Base-by-base conservation (phyloP, 2,329 filamentous ascomycete genomes). In the Venturia effusa region DNA sequence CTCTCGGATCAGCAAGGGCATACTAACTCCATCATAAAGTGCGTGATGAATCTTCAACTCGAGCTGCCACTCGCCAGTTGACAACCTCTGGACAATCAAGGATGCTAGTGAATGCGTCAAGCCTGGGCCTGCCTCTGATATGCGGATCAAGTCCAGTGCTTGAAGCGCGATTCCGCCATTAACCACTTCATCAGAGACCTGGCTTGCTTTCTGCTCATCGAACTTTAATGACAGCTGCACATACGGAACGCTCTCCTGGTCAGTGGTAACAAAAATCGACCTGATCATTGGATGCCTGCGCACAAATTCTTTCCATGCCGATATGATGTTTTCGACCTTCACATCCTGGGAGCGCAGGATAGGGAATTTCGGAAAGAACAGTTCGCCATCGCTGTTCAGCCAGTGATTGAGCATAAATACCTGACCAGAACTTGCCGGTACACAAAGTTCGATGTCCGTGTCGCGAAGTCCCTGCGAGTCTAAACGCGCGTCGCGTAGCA, bases 1-100 rank as follows among this genome's bases (percentile, higher is more conserved):
- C 48, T 81, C 74, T 17, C 80, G 71, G 27, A 91, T 76, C 6
- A 96, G 75, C 0, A 81, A 71, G 0, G 86, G 83, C 4, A 97
- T 77, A 69, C 89, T 94, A 66, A 95, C 81, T 6, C 87, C 92
- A 72, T 97, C 93, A 71, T 97, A 97, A 0, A 97, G 79, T 0
- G 89, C 89, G 72, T 97, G 92, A 67, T 96, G 92, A 4, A 97
- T 87, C 32, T 79, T 77, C 1, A 81, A 75, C 57, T 75, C 68
- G 55, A 80, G 64, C 8, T 68, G 66, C 67, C 75, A 78, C 19
- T 73, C 72, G 30, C 63, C 64, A 2, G 66, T n/a, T 0, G 66
- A 70, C 59, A 71, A 68, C 27, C 69, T 39, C 15, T 71, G 7
- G 72, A 54, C 75, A 65, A 75, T 72, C 6, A 81, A 67, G 61